Base-by-base conservation (phyloP, 129 eudicot genomes). In the Flaveria trinervia region DNA sequence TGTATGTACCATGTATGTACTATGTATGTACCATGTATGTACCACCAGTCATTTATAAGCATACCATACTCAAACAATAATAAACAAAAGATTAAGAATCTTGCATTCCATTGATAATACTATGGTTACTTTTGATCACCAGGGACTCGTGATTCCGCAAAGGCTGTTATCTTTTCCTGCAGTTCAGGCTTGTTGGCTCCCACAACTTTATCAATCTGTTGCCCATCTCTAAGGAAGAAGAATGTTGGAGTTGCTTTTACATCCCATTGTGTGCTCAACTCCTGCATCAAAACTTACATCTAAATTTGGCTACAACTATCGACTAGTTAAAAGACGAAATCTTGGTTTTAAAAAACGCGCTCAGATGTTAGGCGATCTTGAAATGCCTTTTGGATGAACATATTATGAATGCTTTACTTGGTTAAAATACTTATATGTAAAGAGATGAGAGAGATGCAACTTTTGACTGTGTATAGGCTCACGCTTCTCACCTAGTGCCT, bases 201-300 rank as follows among this genome's bases (percentile, higher is more conserved):
- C 30, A 92, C 96, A 9, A 92, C 88, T 54, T 92, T 89, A 87
- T 92, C 96, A 14, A 88, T 66, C 78, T 89, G 93, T 70, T 89
- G 79, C 52, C 96, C 98, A 22, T 90, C 89, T 82, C 62, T 92
- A 16, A 92, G 98, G 83, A 92, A 92, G 81, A 86, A 89, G 89
- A 89, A 92, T 59, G 96, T 92, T 36, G 96, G 98, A 60, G 98
- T 92, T 60, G 96, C 98, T 78, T 92, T 89, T 72, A 92, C 84
- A 59, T 92, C 98, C 91, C 86, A 92, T 66, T 91, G 86, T 64
- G 93, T 72, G 69, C 98, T 84, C 54, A 92, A 90, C 16, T 92
- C 98, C 96, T 92, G 90, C 83, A 76, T 41, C 44, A 44, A 71
- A 56, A 59, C 0, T 64, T 64, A 33, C 22, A 64, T 60, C 36